Evolutionary conservation across 2,329 filamentous ascomycete species (phyloP), one percentile per base, ranked within the genome.

Genomic region (Rosellinia necatrix): DNA sequence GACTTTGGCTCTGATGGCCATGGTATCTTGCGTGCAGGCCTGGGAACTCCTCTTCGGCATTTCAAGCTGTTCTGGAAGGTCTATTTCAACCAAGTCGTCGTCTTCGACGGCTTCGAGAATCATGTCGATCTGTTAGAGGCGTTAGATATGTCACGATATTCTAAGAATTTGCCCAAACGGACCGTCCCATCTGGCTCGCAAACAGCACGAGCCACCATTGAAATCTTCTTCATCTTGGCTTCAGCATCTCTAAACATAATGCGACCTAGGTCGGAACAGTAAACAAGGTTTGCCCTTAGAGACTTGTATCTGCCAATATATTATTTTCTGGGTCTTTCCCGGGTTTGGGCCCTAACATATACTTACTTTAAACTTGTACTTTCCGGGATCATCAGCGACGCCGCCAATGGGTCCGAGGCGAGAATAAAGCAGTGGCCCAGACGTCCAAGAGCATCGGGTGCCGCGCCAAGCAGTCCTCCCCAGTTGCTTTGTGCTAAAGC

Each of bases 341-440:
- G n/a, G n/a, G n/a, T n/a, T n/a, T n/a, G n/a, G n/a, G n/a, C n/a
- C n/a, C n/a, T n/a, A n/a, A n/a, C n/a, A n/a, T n/a, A n/a, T n/a
- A n/a, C n/a, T n/a, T n/a, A n/a, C n/a, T n/a, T n/a, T n/a, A n/a
- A n/a, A n/a, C n/a, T n/a, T n/a, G n/a, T n/a, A n/a, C n/a, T n/a
- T n/a, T n/a, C n/a, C n/a, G 47, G n/a, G 48, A 51, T 30, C 8
- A 51, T 19, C 3, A 51, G 48, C 17, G 37, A 42, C 9, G 8
- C 37, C 6, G 48, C 48, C 15, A 51, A 40, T 2, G 48, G 48
- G 15, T 51, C 37, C 8, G 48, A 51, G 4, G 48, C 48, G 3
- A 51, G 48, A n/a, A 51, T 29, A 25, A 51, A 51, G 27, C 48
- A 51, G n/a, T 51, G 48, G n/a, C 48, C 48, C 9, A 51, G 48